A percentile compares a stretch with the other conserved stretches of the same genome.
Evolutionary conservation across 2,329 filamentous ascomycete genomes (phyloP).

Genomic region (Amauroascus verrucosus): DNA sequence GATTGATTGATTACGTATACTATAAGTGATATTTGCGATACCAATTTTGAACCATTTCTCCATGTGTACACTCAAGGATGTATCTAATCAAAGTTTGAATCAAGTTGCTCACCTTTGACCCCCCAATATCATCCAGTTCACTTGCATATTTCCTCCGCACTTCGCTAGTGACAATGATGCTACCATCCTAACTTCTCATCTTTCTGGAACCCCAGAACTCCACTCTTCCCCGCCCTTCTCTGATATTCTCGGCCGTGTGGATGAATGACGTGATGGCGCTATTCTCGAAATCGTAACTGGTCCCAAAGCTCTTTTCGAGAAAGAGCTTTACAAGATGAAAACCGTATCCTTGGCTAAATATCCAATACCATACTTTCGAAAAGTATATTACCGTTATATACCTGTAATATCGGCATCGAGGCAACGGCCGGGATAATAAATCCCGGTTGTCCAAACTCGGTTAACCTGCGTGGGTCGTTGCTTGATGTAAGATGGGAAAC

Average conservation of each 20-base stretch:
- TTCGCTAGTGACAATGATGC: neutral
- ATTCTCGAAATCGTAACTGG: slow-evolving; percentile 6
- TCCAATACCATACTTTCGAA: neutral
- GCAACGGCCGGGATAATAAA: neutral
- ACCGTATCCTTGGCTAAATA: neutral
- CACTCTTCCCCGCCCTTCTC: neutral
- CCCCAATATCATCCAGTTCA: too few species aligned
- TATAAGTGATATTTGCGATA: too few species aligned
- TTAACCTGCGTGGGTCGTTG: too few species aligned
- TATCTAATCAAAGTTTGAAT: too few species aligned
- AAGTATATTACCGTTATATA: neutral
- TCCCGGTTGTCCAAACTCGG: neutral
- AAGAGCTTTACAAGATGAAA: neutral
- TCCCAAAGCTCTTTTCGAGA: slow-evolving; percentile 1
- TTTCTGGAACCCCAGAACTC: neutral
- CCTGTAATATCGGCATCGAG: neutral
- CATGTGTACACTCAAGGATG: neutral
- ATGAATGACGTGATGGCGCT: neutral
- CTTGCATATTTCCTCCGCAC: too few species aligned
- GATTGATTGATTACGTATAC: neutral
- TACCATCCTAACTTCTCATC: neutral
- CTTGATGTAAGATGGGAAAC: neutral
- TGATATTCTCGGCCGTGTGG: slow-evolving; percentile 1
- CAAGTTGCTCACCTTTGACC: too few species aligned
- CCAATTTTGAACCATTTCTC: too few species aligned